Evolutionary conservation across 2,329 filamentous ascomycete species (phyloP).

Genomic region (Graphilbum sp.): DNA sequence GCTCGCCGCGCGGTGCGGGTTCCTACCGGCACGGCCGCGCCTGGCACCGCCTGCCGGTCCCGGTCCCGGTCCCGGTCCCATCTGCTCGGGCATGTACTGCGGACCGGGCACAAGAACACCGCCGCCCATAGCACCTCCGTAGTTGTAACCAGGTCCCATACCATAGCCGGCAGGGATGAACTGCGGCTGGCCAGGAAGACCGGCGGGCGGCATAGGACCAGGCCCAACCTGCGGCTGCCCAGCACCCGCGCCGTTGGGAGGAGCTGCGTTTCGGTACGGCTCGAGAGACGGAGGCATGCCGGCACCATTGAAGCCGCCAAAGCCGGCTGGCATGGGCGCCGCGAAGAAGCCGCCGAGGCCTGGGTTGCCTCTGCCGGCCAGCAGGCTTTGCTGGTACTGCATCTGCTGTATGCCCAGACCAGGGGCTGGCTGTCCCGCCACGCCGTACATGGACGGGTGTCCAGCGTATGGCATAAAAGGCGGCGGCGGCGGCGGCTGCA

Average conservation of each 20-base stretch:
- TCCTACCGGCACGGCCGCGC: slow-evolving; percentile 40
- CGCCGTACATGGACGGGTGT: slow-evolving; percentile 5
- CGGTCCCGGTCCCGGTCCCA: slow-evolving; percentile 31
- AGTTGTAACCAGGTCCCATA: slow-evolving; percentile 26
- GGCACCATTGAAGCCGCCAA: slow-evolving; percentile 30
- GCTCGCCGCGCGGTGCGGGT: slow-evolving; percentile 7
- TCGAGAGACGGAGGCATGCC: slow-evolving; percentile 29
- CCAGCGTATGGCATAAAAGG: slow-evolving; percentile 4
- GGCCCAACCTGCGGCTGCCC: neutral
- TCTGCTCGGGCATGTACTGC: slow-evolving; percentile 35
- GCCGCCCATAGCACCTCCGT: slow-evolving; percentile 21
- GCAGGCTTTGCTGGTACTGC: slow-evolving; percentile 42
- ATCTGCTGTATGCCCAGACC: slow-evolving; percentile 23
- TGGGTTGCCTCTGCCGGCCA: slow-evolving; percentile 33
- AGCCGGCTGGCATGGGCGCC: slow-evolving; percentile 36
- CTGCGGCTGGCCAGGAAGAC: slow-evolving; percentile 13
- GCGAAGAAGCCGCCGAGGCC: slow-evolving; percentile 43
- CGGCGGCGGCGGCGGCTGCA: slow-evolving; percentile 6
- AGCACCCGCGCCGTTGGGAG: slow-evolving; percentile 32
- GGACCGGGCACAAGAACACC: slow-evolving; percentile 27
- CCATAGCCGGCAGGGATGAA: slow-evolving; percentile 35
- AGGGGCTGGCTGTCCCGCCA: slow-evolving; percentile 9
- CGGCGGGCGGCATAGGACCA: slow-evolving; percentile 16
- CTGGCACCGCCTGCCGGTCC: slow-evolving; percentile 34
- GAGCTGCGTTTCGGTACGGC: slow-evolving; percentile 35